Evolutionary conservation across 2,329 filamentous ascomycete genomes (phyloP).

Genomic region (Lizonia empirigonia): DNA sequence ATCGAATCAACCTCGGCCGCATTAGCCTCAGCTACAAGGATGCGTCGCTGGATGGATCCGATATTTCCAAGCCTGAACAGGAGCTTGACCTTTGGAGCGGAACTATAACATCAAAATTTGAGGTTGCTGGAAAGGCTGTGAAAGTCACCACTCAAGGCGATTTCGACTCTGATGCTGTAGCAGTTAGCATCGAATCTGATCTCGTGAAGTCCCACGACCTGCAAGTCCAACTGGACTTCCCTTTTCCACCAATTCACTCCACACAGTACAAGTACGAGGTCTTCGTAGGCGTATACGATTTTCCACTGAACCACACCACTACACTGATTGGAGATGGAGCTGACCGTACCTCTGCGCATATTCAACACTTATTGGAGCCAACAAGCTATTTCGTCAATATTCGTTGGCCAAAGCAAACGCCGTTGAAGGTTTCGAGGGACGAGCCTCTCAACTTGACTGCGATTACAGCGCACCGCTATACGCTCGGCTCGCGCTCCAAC

Average conservation of each 20-base stretch:
- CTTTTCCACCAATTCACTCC: slow-evolving; percentile 50
- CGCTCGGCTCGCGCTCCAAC: slow-evolving; percentile 9
- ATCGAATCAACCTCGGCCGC: slow-evolving; percentile 56
- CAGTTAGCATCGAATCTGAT: slow-evolving; percentile 51
- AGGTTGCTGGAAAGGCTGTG: slow-evolving; percentile 48
- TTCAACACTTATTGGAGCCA: slow-evolving; percentile 52
- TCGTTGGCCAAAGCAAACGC: slow-evolving; percentile 46
- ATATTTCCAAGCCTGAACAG: slow-evolving; percentile 39
- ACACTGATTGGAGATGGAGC: slow-evolving; percentile 33
- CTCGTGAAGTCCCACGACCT: slow-evolving; percentile 49
- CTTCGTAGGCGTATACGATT: slow-evolving; percentile 58
- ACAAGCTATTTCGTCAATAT: slow-evolving; percentile 52
- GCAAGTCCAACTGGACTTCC: slow-evolving; percentile 59
- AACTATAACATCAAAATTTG: slow-evolving; percentile 54
- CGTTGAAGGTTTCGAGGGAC: slow-evolving; percentile 41
- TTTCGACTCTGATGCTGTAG: slow-evolving; percentile 53
- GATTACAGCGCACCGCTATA: slow-evolving; percentile 38
- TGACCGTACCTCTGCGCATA: slow-evolving; percentile 46
- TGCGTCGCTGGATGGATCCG: slow-evolving; percentile 30
- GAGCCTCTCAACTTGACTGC: slow-evolving; percentile 52
- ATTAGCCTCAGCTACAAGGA: slow-evolving; percentile 53
- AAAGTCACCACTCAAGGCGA: slow-evolving; percentile 55
- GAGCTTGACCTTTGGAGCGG: slow-evolving; percentile 57
- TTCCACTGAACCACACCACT: slow-evolving; percentile 53
- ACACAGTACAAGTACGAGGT: slow-evolving; percentile 44